Evolutionary conservation across 257 asterid genomes (phyloP), one percentile per base, ranked within the genome.

Genomic region (Fraxinus excelsior): DNA sequence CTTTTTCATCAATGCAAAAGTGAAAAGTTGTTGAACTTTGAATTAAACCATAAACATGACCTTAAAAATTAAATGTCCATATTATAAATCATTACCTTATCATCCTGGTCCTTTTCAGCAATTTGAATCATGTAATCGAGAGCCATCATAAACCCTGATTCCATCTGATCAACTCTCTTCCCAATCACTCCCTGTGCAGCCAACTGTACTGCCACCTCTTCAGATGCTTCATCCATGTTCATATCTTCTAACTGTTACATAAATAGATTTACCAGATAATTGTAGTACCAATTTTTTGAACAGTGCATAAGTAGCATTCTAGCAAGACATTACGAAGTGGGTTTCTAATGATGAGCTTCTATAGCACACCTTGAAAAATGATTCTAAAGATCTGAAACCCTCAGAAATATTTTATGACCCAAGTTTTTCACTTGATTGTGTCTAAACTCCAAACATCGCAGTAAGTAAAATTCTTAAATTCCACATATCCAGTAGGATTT

Each of bases 161-260:
- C 99, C 99, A 94, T 94, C 87, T 94, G 78, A 79, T 42, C 98
- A 84, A 92, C 99, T 90, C 99, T 89, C 90, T 93, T 93, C 82
- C 99, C 99, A 80, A 95, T 93, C 78, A 93, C 99, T 90, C 99
- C 98, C 70, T 95, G 98, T 49, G 98, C 99, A 80, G 94, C 96
- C 85, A 95, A 84, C 70, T 93, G 90, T 42, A 95, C 91, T 6
- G 98, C 98, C 70, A 93, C 92, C 77, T 93, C 94, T 87, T 93
- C 98, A 16, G 91, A 87, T 73, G 97, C 92, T 78, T 93, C 97
- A 77, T 91, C 98, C 94, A 93, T 93, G 85, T 90, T 88, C 99
- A 91, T 89, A 80, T 95, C 99, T 85, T 90, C 96, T 88, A 93
- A 85, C 98, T 93, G 83, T 32, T 72, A 66, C 78, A 85, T 64